Base-by-base conservation (phyloP, 2,329 filamentous ascomycete species). In the Graphilbum ipis-grandicollis region DNA sequence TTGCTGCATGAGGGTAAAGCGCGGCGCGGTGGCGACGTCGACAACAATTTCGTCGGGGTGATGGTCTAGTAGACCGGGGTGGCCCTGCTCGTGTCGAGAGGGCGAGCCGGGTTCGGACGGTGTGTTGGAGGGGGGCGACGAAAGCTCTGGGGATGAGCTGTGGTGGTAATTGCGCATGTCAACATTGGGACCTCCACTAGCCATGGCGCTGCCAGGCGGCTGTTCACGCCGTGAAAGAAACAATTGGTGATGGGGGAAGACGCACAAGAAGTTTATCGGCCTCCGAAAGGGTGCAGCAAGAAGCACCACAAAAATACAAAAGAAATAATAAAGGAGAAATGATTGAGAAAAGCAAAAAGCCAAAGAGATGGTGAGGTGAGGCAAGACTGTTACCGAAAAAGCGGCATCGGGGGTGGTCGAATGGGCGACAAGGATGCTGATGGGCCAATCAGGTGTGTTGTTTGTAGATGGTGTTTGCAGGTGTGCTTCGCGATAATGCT, bases 101-200 rank as follows among this genome's bases (percentile, higher is more conserved):
- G 64, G 62, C 19, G 65, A 66, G 33, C 53, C 56, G 26, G 63
- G 57, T 40, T 68, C 63, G 22, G 65, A 66, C 31, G 65, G 57
- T 9, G 62, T 59, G 41, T 57, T 62, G 17, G 62, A 64, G 3
- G 66, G 65, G 15, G 65, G 63, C 32, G 66, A 68, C 8, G 66
- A 69, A 33, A 69, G 57, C 36, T 63, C 60, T 25, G 64, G 54
- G 39, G 64, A 60, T 41, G 62, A 65, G 50, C 58, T 63, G 51
- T 60, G 58, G 43, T 58, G 52, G 41, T 51, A 50, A 28, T 43
- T 46, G 12, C 31, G 19, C 50, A 58, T 56, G 31, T 49, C 52
- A 43, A 48, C 48, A 44, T 55, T 51, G 40, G 45, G 40, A 18
- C 31, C 29, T 23, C 31, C n/a, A 6, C 37, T 35, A 6, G 42